These are phyloP conservation scores for Cryphonectria radicalis DNA, from an alignment of 2,329 filamentous ascomycete genomes.

Conservation along the genomic window DNA sequence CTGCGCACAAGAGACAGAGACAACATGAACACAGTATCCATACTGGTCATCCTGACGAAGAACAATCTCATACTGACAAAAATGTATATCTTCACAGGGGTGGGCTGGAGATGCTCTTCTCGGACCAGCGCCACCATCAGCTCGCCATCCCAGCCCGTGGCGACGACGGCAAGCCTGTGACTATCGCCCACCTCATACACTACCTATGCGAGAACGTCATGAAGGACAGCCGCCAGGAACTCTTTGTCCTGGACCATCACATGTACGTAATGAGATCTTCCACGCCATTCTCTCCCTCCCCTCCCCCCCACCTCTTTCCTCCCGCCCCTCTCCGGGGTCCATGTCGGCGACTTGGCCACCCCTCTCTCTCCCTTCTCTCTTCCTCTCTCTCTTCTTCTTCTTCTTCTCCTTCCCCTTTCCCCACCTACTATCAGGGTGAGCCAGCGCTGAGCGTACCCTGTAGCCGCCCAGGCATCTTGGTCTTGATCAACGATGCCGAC, in stretches of 20 bases:
- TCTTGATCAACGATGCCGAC: slow-evolving; percentile 96
- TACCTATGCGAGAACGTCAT: slow-evolving; percentile 82
- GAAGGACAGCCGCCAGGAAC: slow-evolving; percentile 81
- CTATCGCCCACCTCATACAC: slow-evolving; percentile 75
- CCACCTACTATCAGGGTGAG: background rate
- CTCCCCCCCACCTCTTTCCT: too few species aligned
- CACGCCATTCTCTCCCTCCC: slow-evolving; percentile 2
- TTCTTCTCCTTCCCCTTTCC: background rate
- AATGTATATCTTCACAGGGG: slow-evolving; percentile 60
- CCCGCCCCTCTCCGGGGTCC: background rate
- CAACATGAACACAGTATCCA: slow-evolving; percentile 12
- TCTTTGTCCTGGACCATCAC: slow-evolving; percentile 85
- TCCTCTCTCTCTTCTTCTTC: slow-evolving; percentile 9
- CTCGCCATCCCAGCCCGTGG: slow-evolving; percentile 69
- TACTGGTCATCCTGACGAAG: background rate
- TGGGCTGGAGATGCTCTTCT: slow-evolving; percentile 92
- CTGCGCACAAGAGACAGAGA: background rate
- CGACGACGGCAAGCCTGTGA: slow-evolving; percentile 63
- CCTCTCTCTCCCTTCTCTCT: too few species aligned
- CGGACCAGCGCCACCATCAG: slow-evolving; percentile 74
- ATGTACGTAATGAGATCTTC: slow-evolving; percentile 67
- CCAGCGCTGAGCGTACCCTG: slow-evolving; percentile 12
- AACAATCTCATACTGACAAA: slow-evolving; percentile 4
- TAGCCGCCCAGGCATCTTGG: slow-evolving; percentile 92
- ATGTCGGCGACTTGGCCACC: slow-evolving; percentile 10